Percentiles rank a stretch among this genome's conserved stretches.
These are phyloP conservation scores for Penicillium cataractarum DNA, from an alignment of 495 filamentous ascomycete genomes.

Conservation along the genomic window DNA sequence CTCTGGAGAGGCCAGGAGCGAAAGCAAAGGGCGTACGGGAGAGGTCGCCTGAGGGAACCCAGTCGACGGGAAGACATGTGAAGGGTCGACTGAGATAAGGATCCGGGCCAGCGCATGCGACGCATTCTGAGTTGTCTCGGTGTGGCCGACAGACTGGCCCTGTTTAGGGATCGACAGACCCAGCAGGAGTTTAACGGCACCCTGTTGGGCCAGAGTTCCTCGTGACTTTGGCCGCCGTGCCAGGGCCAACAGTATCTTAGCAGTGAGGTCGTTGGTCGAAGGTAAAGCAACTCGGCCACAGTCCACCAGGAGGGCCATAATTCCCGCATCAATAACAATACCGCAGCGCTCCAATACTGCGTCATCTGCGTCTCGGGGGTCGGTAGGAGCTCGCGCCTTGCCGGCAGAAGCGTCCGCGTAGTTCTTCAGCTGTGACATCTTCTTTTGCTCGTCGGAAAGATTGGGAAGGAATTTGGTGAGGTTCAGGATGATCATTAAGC, in stretches of 20 bases:
- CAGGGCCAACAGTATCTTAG: constrained; percentile 73
- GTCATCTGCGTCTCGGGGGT: constrained; percentile 72
- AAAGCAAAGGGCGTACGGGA: constrained; percentile 76
- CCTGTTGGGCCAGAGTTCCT: constrained; percentile 84
- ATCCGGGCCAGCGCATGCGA: constrained; percentile 91
- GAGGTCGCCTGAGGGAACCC: constrained; percentile 71
- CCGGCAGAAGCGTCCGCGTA: constrained; percentile 83
- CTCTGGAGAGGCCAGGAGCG: constrained; percentile 63
- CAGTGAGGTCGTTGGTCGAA: constrained; percentile 68
- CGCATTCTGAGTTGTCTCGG: constrained; percentile 59
- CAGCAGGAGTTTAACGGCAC: constrained; percentile 82
- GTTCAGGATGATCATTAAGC: constrained; percentile 79
- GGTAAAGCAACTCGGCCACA: constrained; percentile 68
- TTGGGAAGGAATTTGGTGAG: constrained; percentile 78
- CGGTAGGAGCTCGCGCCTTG: constrained; percentile 51
- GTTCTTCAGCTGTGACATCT: constrained; percentile 84
- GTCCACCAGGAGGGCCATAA: constrained; percentile 72
- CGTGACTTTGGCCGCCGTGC: constrained; percentile 71
- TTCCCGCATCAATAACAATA: constrained; percentile 71
- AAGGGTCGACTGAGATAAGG: constrained; percentile 84
- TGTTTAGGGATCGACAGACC: constrained; percentile 63
- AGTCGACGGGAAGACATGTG: constrained; percentile 79
- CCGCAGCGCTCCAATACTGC: constrained; percentile 78
- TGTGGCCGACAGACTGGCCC: constrained; percentile 38
- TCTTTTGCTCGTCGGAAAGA: constrained; percentile 89